These are phyloP conservation scores for Oryza brachyantha DNA, from an alignment of 176 grass and related monocot species.

Conservation along the genomic window DNA sequence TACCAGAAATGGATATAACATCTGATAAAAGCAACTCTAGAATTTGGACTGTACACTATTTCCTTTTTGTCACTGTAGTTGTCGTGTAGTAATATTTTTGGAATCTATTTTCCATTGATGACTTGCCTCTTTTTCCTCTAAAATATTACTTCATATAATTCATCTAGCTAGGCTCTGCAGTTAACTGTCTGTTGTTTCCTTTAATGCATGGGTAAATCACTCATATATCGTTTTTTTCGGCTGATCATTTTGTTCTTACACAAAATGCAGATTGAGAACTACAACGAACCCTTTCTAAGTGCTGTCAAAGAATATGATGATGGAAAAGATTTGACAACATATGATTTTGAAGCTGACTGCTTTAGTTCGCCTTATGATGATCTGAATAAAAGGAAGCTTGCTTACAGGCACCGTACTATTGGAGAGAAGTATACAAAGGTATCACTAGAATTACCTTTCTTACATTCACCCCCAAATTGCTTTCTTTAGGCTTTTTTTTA, in stretches of 20 bases:
- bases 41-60: neutral
- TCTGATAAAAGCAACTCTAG: neutral
- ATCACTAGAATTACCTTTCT: conserved; percentile 14
- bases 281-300: conserved; percentile 82
- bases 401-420: conserved; percentile 81
- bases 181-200: neutral
- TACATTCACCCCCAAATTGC: neutral
- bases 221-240: neutral
- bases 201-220: neutral
- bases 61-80: neutral
- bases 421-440: conserved; percentile 90
- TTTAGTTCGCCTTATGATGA: conserved; percentile 81
- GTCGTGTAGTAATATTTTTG: neutral
- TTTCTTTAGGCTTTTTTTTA: neutral
- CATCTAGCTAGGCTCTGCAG: neutral
- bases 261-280: conserved; percentile 78
- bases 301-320: conserved; percentile 77
- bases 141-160: neutral
- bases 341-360: conserved; percentile 78
- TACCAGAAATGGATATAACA: neutral
- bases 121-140: neutral
- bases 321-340: conserved; percentile 69
- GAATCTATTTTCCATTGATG: neutral
- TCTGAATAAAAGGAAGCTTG: conserved; percentile 84
- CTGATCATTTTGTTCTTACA: conserved; percentile 26